Percentiles rank a stretch among this genome's conserved stretches.
phyloP scores from a whole-genome alignment of 2,329 filamentous ascomycete species.

The Cladosporium sp. region DNA sequence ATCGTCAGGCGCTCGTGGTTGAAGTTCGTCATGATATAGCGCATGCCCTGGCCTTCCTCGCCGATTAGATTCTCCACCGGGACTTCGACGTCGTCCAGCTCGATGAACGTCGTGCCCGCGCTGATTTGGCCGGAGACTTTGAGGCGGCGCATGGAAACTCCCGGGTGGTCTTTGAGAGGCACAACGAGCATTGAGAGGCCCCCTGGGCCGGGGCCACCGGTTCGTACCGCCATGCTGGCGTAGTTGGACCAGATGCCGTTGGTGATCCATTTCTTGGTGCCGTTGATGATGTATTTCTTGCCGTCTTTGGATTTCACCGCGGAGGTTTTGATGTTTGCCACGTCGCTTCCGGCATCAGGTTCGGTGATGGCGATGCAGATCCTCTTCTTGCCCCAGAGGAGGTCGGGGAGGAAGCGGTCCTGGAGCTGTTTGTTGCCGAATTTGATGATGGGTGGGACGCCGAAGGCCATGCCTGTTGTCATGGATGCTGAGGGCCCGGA shows the following conservation, averaged over 20 bases:
- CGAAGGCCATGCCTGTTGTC: constrained; percentile 68
- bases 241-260: constrained; percentile 68
- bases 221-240: constrained; percentile 67
- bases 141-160: constrained; percentile 63
- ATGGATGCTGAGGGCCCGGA: constrained; percentile 60
- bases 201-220: constrained; percentile 57
- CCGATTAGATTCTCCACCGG: constrained; percentile 67
- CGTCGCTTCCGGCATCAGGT: constrained; percentile 68
- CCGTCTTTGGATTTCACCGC: constrained; percentile 59
- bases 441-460: constrained; percentile 65
- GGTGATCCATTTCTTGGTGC: constrained; percentile 77
- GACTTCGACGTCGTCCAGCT: constrained; percentile 69
- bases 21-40: constrained; percentile 57
- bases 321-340: constrained; percentile 66
- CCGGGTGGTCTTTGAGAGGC: constrained; percentile 61
- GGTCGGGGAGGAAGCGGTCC: constrained; percentile 61
- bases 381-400: constrained; percentile 62
- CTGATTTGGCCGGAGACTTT: constrained; percentile 61
- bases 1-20: constrained; percentile 71
- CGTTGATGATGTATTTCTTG: constrained; percentile 65
- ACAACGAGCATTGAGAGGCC: constrained; percentile 66
- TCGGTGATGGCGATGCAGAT: constrained; percentile 76
- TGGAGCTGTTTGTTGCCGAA: constrained; percentile 60
- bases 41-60: constrained; percentile 65
- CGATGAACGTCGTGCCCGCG: constrained; percentile 69